A percentile compares a stretch with the other conserved stretches of the same genome.
phyloP scores from a whole-genome alignment of 257 asterid species.

The Solanum rostratum region DNA sequence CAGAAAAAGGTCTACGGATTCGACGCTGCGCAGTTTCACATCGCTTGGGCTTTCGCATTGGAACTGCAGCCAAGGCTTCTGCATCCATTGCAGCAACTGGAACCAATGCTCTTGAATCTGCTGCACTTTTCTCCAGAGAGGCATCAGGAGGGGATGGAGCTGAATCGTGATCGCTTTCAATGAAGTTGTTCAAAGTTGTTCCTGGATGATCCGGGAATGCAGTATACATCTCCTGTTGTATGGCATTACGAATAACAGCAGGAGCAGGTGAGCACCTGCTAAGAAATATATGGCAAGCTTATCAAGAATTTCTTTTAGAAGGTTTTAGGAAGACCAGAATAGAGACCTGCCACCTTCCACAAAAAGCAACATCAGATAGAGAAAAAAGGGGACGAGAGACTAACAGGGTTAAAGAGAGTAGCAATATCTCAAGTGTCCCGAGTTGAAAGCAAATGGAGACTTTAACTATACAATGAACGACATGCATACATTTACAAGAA shows the following conservation, averaged over 20 bases:
- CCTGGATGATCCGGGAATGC: constrained; percentile 15
- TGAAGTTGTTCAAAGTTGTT: constrained; percentile 27
- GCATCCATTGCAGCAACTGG: constrained; percentile 26
- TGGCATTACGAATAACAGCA: constrained; percentile 12
- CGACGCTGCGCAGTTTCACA: constrained; percentile 57
- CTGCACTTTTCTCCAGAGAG: constrained; percentile 24
- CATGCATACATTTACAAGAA: background rate
- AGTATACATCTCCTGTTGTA: constrained; percentile 16
- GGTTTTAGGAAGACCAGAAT: background rate
- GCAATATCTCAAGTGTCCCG: background rate
- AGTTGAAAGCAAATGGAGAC: background rate
- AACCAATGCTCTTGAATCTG: constrained; percentile 51
- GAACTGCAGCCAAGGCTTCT: constrained; percentile 39
- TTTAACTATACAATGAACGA: background rate
- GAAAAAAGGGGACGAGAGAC: background rate
- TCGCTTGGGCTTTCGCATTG: constrained; percentile 49
- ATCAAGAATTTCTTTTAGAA: background rate
- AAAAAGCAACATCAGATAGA: background rate
- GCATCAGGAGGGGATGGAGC: constrained; percentile 42
- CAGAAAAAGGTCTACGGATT: constrained; percentile 71
- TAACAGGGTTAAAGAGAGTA: background rate
- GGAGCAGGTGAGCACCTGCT: constrained; percentile 34
- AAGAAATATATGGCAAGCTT: background rate
- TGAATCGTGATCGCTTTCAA: constrained; percentile 48
- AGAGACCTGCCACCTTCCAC: background rate